Evolutionary conservation across 345 rosid species (phyloP), one percentile per base, ranked within the genome.

Genomic region (Rhizophora apiculata): DNA sequence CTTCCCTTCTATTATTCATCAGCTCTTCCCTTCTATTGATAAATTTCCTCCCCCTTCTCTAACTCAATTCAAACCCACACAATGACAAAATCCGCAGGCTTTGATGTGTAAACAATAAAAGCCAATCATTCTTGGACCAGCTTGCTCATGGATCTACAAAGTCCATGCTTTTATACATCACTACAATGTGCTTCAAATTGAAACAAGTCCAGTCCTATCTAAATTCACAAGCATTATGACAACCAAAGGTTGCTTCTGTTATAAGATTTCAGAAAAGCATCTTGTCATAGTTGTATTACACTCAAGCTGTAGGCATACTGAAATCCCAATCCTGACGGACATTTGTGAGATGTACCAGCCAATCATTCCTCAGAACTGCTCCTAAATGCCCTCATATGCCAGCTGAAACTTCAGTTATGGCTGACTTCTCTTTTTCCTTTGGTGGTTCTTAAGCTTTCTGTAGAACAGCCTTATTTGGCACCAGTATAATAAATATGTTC

Each of bases 401-500:
- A 0, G 89, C 85, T 52, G 96, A 84, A 64, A 85, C 86, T 89
- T 87, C 89, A 65, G 78, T 83, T 67, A 66, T 74, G 1, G 82
- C 57, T 49, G 82, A 49, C 62, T 84, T 84, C 31, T 88, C 87
- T 54, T 78, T 88, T 76, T 86, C 87, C 79, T 87, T 91, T 21
- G 83, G 68, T n/a, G 84, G 89, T 71, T 89, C 97, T 84, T 81
- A 95, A 51, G 85, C 74, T 87, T 86, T 89, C 77, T 81, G 85
- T 64, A 79, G 64, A 75, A 84, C 49, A 30, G 88, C 89, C 74
- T 94, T 94, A 70, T 89, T 91, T 31, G 98, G 97, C 16, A 88
- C 92, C 88, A 91, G 78, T 46, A 86, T 78, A 10, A 94, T 88
- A 79, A 85, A 89, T 63, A 91, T 74, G 78, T 85, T 89, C 71